phyloP scores from a whole-genome alignment of 2,329 filamentous ascomycete species.

The Cercospora sp. region DNA sequence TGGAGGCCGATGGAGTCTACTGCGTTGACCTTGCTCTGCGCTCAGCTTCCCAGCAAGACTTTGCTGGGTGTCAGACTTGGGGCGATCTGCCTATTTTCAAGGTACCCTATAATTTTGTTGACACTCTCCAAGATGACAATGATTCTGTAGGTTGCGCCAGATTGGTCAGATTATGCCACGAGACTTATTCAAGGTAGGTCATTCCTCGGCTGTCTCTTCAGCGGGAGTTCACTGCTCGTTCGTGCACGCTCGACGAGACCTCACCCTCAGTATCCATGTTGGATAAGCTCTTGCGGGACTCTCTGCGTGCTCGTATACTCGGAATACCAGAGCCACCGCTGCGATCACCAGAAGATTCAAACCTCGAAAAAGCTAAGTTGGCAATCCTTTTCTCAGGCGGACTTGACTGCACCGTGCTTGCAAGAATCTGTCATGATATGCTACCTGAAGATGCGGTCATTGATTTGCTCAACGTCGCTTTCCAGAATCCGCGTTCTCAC shows the following conservation, averaged over 20 bases:
- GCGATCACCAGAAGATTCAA: neutral
- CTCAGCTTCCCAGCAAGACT: neutral
- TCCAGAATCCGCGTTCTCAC: conserved; percentile 80
- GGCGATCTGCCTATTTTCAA: conserved; percentile 20
- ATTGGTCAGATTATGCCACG: conserved; percentile 16
- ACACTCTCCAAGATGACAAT: conserved; percentile 10
- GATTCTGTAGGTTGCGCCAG: conserved; percentile 29
- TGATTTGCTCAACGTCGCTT: conserved; percentile 92
- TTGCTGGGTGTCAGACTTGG: conserved; percentile 5
- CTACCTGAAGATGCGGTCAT: conserved; percentile 68
- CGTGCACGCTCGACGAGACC: conserved; percentile 23
- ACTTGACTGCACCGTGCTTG: conserved; percentile 86
- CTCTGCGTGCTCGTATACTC: conserved; percentile 48
- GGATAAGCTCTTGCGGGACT: conserved; percentile 30
- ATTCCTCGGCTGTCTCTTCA: conserved; percentile 37
- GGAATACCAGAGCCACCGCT: conserved; percentile 58
- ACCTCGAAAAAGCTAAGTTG: conserved; percentile 52
- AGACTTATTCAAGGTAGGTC: conserved; percentile 41
- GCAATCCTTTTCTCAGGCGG: conserved; percentile 92
- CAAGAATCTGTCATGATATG: conserved; percentile 75
- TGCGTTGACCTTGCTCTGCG: conserved; percentile 48
- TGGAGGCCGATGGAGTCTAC: conserved; percentile 82
- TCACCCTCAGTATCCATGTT: conserved; percentile 31
- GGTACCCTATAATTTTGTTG: conserved; percentile 25
- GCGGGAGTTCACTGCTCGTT: conserved; percentile 16